Evolutionary conservation across 352 stramenopile genomes (phyloP).

Genomic region (Pythium aquatile): DNA sequence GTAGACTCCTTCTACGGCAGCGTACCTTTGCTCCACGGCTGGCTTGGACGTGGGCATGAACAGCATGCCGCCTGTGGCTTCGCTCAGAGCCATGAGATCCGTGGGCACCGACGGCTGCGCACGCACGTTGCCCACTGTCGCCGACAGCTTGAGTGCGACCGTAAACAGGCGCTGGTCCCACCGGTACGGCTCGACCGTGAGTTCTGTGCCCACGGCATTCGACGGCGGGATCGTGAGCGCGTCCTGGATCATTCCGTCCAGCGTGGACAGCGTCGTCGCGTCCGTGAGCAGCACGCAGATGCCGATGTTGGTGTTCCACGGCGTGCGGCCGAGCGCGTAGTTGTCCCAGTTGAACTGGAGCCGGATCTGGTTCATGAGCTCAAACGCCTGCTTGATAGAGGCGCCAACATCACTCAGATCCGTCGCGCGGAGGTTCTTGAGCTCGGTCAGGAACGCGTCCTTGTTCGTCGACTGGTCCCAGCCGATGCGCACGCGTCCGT

Average conservation of each 20-base stretch:
- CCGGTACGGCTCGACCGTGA: slow-evolving; percentile 81
- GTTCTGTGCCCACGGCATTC: slow-evolving; percentile 60
- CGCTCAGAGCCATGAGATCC: slow-evolving; percentile 85
- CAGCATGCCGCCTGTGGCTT: slow-evolving; percentile 79
- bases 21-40: slow-evolving; percentile 63
- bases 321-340: slow-evolving; percentile 71
- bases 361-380: slow-evolving; percentile 89
- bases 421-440: slow-evolving; percentile 81
- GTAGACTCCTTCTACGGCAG: background rate
- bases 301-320: slow-evolving; percentile 84
- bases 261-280: slow-evolving; percentile 61
- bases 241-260: slow-evolving; percentile 73
- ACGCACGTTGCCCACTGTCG: slow-evolving; percentile 45
- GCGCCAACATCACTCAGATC: slow-evolving; percentile 78
- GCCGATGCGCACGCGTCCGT: slow-evolving; percentile 73
- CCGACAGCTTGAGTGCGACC: slow-evolving; percentile 80
- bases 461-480: slow-evolving; percentile 88
- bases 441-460: slow-evolving; percentile 71
- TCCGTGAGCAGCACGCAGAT: slow-evolving; percentile 83
- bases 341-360: slow-evolving; percentile 89
- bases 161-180: slow-evolving; percentile 86
- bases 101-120: slow-evolving; percentile 47
- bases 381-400: slow-evolving; percentile 75
- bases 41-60: slow-evolving; percentile 82
- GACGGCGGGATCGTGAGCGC: slow-evolving; percentile 72